Conservation (phyloP, 163 green algal species). For the Scenedesmus sp. region DNA sequence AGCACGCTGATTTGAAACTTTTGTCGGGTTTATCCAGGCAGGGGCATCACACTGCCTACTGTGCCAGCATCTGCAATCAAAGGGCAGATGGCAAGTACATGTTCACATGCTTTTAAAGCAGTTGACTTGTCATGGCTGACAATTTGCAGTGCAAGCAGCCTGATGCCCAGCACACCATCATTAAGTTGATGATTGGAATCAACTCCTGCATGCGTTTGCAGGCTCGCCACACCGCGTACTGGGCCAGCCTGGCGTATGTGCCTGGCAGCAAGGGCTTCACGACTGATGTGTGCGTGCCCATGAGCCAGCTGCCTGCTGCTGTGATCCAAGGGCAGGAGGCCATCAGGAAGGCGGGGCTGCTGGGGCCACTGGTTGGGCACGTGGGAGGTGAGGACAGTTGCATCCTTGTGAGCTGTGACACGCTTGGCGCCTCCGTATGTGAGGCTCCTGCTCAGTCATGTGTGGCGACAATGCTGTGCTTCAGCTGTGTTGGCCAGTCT, state of each 20-base stretch:
- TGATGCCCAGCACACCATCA: not conserved
- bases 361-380: slow-evolving; percentile 76
- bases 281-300: slow-evolving; percentile 83
- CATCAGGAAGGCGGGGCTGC: slow-evolving; percentile 56
- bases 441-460: not conserved
- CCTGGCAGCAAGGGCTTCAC: slow-evolving; percentile 63
- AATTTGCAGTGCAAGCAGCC: not conserved
- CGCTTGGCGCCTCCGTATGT: too few species aligned
- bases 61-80: too few species aligned
- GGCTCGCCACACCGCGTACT: slow-evolving; percentile 72
- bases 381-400: slow-evolving; percentile 56
- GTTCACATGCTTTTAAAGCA: too few species aligned
- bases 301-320: slow-evolving; percentile 65
- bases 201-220: not conserved
- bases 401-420: not conserved
- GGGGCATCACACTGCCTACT: too few species aligned
- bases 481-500: too few species aligned
- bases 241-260: slow-evolving; percentile 61
- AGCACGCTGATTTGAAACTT: too few species aligned
- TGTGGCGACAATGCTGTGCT: not conserved
- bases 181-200: too few species aligned
- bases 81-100: too few species aligned
- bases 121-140: too few species aligned
- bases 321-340: slow-evolving; percentile 34
- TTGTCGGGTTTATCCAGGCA: too few species aligned